Evolutionary conservation across 108 stramenopile species (phyloP), one percentile per base, ranked within the genome.

Genomic region (Nitzschia palea): DNA sequence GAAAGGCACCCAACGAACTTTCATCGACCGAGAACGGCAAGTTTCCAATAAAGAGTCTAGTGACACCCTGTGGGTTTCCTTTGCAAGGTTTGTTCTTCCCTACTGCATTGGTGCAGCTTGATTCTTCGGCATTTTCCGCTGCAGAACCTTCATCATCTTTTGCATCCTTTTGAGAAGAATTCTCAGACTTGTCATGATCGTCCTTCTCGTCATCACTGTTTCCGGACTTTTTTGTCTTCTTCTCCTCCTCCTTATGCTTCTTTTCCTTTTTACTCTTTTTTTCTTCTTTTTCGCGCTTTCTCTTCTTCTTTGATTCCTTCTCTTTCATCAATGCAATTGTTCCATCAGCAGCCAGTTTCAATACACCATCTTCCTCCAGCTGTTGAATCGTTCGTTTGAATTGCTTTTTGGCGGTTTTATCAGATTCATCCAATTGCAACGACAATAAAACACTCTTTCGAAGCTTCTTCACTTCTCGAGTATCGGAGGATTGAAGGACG

Each of bases 21-120:
- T 91, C 89, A 33, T 90, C 83, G 27, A 95, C 79, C 20, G 91
- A 81, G 75, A 89, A 95, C 37, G 95, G 94, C 22, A 96, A 86
- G 67, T 95, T 95, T 12, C 91, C 91, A 15, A 93, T 59, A 64
- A 92, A 95, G 40, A 95, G 76, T 27, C 95, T 85, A 10, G 95
- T 95, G 32, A 89, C 81, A 15, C 90, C 89, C 22, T 78, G 76
- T 14, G 95, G 91, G 74, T 95, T 95, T 25, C 85, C 85, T 56
- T 77, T 80, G 67, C 86, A 87, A 27, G 92, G 96, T 44, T 72
- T 78, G 63, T 90, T 88, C 55, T 84, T 89, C 45, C 76, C 73
- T 34, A 44, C 45, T 76, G 74, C 30, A 56, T 74, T 17, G 51
- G 29, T 29, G 66, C 34, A 36, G 55, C 62, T 35, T 20, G 50